phyloP scores from a whole-genome alignment of 352 stramenopile genomes.

The Phytophthora litchii region DNA sequence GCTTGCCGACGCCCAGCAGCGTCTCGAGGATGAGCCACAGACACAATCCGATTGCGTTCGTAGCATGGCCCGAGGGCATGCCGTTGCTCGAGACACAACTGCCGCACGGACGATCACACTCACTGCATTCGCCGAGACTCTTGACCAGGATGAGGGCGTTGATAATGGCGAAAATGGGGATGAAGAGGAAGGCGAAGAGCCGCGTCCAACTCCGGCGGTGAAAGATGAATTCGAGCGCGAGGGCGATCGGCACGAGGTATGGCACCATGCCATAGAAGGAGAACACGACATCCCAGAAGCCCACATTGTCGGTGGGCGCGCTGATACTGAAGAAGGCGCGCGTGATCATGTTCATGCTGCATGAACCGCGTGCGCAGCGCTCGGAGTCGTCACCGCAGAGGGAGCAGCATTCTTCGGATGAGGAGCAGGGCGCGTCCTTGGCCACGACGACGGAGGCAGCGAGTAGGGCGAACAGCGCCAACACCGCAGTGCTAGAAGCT shows the following conservation, averaged over 20 bases:
- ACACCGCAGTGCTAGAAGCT: constrained; percentile 1
- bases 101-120: constrained; percentile 56
- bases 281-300: constrained; percentile 60
- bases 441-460: constrained; percentile 3
- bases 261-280: constrained; percentile 63
- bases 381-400: constrained; percentile 51
- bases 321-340: constrained; percentile 64
- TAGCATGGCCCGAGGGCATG: constrained; percentile 61
- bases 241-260: constrained; percentile 48
- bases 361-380: constrained; percentile 56
- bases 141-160: constrained; percentile 51
- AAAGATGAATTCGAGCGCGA: constrained; percentile 51
- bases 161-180: constrained; percentile 51
- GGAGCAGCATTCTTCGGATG: constrained; percentile 48
- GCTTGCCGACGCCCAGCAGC: constrained; percentile 37
- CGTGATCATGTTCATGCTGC: constrained; percentile 48
- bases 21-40: constrained; percentile 59
- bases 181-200: constrained; percentile 56
- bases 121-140: constrained; percentile 46
- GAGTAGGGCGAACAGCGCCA: constrained; percentile 10
- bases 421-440: constrained; percentile 32
- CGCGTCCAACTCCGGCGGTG: constrained; percentile 49
- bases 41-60: constrained; percentile 55
- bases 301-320: constrained; percentile 34
- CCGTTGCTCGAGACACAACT: constrained; percentile 51